phyloP scores from a whole-genome alignment of 2,329 filamentous ascomycete genomes.

The Hortaea werneckii region DNA sequence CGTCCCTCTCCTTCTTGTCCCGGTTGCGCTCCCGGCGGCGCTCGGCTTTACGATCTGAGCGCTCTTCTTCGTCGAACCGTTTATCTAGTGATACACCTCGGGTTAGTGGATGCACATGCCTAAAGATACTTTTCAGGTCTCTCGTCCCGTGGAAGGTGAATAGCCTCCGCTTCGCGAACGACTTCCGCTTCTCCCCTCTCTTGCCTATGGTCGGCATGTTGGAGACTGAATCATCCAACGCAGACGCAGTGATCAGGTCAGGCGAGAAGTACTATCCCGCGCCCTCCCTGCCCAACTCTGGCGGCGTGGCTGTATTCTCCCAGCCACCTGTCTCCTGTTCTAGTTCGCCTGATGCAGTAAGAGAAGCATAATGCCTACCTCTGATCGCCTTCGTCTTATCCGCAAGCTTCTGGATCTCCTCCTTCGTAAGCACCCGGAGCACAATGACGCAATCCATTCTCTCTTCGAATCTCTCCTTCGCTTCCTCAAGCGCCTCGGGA shows the following conservation, averaged over 20 bases:
- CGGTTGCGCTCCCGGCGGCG: constrained; percentile 17
- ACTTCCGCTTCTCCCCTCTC: background rate
- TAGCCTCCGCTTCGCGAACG: background rate
- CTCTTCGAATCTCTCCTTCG: constrained; percentile 86
- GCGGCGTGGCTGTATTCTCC: background rate
- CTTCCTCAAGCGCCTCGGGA: constrained; percentile 71
- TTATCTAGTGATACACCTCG: constrained; percentile 14
- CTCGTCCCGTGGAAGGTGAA: constrained; percentile 2
- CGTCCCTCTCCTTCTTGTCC: constrained; percentile 22
- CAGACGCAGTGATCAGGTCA: background rate
- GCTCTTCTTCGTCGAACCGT: constrained; percentile 23
- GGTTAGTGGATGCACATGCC: constrained; percentile 6
- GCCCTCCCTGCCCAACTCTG: background rate
- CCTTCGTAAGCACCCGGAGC: constrained; percentile 71
- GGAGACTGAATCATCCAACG: background rate
- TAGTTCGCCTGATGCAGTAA: background rate
- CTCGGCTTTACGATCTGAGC: constrained; percentile 16
- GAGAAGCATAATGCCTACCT: constrained; percentile 29
- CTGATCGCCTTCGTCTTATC: constrained; percentile 70
- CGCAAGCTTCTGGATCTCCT: constrained; percentile 83
- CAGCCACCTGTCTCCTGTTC: background rate
- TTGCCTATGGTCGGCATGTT: too few species aligned
- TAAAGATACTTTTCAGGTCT: constrained; percentile 2
- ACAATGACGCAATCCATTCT: constrained; percentile 92
- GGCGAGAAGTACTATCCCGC: constrained; percentile 3